Conservation (phyloP, 2,329 filamentous ascomycete species). For the Hypocreales sp. region DNA sequence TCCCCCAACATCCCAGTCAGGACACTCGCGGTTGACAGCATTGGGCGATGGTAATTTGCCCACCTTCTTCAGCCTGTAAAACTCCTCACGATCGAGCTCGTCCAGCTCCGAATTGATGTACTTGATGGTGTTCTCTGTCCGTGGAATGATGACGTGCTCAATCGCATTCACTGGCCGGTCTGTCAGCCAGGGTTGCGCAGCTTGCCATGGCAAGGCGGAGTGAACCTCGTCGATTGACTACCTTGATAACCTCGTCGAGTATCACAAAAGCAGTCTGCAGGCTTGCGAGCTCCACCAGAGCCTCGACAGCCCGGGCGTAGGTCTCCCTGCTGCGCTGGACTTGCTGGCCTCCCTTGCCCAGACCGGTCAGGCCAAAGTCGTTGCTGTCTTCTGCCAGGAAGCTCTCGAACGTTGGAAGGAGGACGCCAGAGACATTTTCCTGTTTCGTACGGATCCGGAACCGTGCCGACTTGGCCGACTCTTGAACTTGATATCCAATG, state of each 20-base stretch:
- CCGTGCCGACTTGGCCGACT: slow-evolving; percentile 82
- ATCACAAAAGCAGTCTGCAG: slow-evolving; percentile 97
- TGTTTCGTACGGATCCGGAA: slow-evolving; percentile 92
- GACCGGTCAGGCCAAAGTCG: slow-evolving; percentile 87
- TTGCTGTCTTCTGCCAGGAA: slow-evolving; percentile 79
- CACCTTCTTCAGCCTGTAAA: slow-evolving; percentile 87
- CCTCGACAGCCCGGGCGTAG: slow-evolving; percentile 90
- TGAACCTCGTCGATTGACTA: slow-evolving; percentile 85
- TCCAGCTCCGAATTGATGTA: slow-evolving; percentile 99
- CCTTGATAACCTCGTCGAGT: slow-evolving; percentile 96
- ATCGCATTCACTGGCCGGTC: slow-evolving; percentile 67
- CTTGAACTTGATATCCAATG: slow-evolving; percentile 93
- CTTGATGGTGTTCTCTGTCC: slow-evolving; percentile 99
- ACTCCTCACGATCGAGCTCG: slow-evolving; percentile 93
- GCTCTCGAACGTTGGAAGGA: slow-evolving; percentile 86
- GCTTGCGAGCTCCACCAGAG: slow-evolving; percentile 85
- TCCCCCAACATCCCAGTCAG: too few species aligned
- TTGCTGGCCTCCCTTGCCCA: slow-evolving; percentile 95
- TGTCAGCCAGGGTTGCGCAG: slow-evolving; percentile 3
- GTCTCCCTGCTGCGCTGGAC: slow-evolving; percentile 91
- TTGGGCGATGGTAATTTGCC: too few species aligned
- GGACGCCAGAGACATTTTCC: slow-evolving; percentile 95
- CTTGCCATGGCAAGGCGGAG: too few species aligned
- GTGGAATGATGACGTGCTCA: slow-evolving; percentile 90
- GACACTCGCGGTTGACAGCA: too few species aligned